Conservation (phyloP, 768 basidiomycete species). For the Mycena galericulata region DNA sequence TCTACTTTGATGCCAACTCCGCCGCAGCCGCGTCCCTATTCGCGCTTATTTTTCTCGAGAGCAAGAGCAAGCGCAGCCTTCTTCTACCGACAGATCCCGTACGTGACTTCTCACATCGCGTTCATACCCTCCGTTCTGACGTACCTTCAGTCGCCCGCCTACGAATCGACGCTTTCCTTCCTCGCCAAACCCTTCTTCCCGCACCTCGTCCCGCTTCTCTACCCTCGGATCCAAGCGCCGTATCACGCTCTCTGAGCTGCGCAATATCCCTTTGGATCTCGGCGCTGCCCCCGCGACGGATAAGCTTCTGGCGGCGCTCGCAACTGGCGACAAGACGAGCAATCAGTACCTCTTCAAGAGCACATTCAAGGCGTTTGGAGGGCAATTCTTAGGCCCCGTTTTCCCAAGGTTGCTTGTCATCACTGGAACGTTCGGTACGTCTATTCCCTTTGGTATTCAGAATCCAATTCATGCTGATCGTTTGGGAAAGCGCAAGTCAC, state of each 20-base stretch:
- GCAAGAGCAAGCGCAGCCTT: conserved; percentile 16
- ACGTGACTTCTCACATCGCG: background rate
- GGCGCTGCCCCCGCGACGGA: conserved; percentile 19
- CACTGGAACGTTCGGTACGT: no score
- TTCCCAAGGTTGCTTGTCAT: conserved; percentile 11
- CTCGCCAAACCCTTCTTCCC: no score
- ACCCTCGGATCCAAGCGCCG: conserved; percentile 8
- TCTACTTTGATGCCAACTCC: background rate
- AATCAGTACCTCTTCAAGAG: no score
- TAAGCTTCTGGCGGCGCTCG: conserved; percentile 21
- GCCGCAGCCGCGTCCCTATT: conserved; percentile 2
- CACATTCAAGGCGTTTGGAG: conserved; percentile 5
- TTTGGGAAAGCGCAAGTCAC: conserved; percentile 11
- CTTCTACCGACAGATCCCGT: conserved; percentile 23
- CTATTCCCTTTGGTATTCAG: no score
- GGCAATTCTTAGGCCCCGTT: no score
- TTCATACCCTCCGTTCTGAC: background rate
- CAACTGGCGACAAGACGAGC: conserved; percentile 7
- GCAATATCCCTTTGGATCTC: conserved; percentile 17
- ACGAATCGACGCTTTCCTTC: no score
- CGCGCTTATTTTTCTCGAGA: conserved; percentile 19
- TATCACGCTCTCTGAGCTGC: conserved; percentile 22
- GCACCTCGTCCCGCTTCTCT: conserved; percentile 17
- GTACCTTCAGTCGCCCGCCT: conserved; percentile 12
- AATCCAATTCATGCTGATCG: background rate